A percentile compares a stretch with the other conserved stretches of the same genome.
Evolutionary conservation across 345 rosid species (phyloP).

Genomic region (Brassica carinata): DNA sequence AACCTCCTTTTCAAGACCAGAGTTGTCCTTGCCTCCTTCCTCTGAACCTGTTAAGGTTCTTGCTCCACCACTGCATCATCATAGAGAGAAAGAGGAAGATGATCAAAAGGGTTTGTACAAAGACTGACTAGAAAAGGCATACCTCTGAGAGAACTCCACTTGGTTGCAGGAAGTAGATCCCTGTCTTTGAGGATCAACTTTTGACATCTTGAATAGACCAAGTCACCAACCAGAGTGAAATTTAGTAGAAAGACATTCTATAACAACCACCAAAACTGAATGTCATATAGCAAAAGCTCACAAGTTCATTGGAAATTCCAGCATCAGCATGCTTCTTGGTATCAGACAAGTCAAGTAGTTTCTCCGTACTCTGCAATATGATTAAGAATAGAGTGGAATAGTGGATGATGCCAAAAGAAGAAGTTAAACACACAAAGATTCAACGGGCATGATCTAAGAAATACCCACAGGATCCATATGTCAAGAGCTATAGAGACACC

Average conservation of each 20-base stretch:
- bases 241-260: background rate
- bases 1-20: constrained; percentile 51
- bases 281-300: constrained; percentile 35
- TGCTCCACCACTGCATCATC: constrained; percentile 46
- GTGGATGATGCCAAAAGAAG: constrained; percentile 28
- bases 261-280: constrained; percentile 13
- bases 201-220: constrained; percentile 30
- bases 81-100: background rate
- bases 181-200: constrained; percentile 29
- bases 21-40: constrained; percentile 34
- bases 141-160: constrained; percentile 44
- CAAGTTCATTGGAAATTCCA: constrained; percentile 42
- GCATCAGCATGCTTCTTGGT: constrained; percentile 43
- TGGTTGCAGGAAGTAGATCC: constrained; percentile 27
- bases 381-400: constrained; percentile 5
- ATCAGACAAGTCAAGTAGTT: constrained; percentile 51
- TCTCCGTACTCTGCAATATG: constrained; percentile 52
- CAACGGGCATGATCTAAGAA: constrained; percentile 22
- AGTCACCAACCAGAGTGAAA: constrained; percentile 16
- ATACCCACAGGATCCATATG: constrained; percentile 32
- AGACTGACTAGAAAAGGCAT: constrained; percentile 6
- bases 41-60: constrained; percentile 24
- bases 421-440: constrained; percentile 21
- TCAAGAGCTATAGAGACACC: constrained; percentile 27
- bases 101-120: constrained; percentile 12